Evolutionary conservation across 176 grass and related monocot genomes (phyloP), one percentile per base, ranked within the genome.

Genomic region (Musa beccarii): DNA sequence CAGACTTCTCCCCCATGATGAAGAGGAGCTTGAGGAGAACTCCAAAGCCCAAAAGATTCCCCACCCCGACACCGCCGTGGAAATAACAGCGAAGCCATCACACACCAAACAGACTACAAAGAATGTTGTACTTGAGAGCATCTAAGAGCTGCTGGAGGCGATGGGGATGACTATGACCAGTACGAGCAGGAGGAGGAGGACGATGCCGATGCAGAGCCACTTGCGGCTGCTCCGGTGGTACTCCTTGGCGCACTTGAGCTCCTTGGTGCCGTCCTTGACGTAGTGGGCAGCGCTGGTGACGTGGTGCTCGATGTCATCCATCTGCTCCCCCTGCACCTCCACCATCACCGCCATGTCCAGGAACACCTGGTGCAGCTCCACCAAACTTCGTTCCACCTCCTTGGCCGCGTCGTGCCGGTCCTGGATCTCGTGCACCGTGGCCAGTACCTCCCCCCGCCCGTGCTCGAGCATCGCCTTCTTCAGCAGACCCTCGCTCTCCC

Each of bases 171-270:
- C 43, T 34, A 94, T 66, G 19, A 94, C 59, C 53, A 99, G 84
- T 23, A 99, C 62, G 62, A 99, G 76, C 29, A 94, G 68, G 6
- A 94, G 84, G 56, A 99, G 80, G 66, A 99, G 55, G 72, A 94
- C 65, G 69, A 99, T 66, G 59, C 82, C 90, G 81, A 99, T 92
- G 84, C 86, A 99, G 82, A 99, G 83, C 2, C 95, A 99, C 72
- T 83, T 90, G 73, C 95, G 88, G 84, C 77, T 99, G 64, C 90
- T 78, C 19, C 88, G 67, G 84, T 99, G 95, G 88, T 99, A 81
- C 78, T 84, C 82, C 8, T 71, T 82, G 19, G 95, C 90, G 72
- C 79, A 82, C 63, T 84, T 74, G 29, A 99, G 90, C 80, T 99
- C 90, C 78, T 90, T 90, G 82, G 89, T 89, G 22, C 69, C 90